These are phyloP conservation scores for Schrenkiella parvula DNA, from an alignment of 345 rosid genomes.

Conservation along the genomic window DNA sequence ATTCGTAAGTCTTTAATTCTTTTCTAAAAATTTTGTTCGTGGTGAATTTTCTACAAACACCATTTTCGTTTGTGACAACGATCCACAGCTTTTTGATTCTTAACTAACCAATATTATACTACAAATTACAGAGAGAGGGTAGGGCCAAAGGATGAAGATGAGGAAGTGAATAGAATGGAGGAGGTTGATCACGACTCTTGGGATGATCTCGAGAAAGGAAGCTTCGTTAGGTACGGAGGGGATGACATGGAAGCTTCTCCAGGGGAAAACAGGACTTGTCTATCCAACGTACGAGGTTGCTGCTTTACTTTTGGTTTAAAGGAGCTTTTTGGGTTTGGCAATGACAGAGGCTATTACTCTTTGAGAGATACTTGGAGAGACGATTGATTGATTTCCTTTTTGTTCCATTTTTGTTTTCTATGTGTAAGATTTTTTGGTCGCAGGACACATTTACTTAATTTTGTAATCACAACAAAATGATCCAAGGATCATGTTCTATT, in stretches of 20 bases:
- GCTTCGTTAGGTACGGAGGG: conserved; percentile 11
- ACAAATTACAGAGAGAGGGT: conserved; percentile 15
- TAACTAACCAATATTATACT: background rate
- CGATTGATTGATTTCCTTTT: background rate
- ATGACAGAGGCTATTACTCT: conserved; percentile 23
- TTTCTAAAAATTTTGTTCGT: background rate
- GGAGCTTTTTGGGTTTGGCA: conserved; percentile 17
- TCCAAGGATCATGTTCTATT: conserved; percentile 15
- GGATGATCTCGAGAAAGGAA: conserved; percentile 34
- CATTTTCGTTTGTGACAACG: background rate
- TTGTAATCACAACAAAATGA: conserved; percentile 27
- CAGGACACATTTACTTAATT: background rate
- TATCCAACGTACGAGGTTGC: conserved; percentile 10
- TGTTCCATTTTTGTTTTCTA: background rate
- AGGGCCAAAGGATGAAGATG: conserved; percentile 22
- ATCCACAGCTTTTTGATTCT: background rate
- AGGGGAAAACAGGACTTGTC: conserved; percentile 15
- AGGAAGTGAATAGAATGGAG: background rate
- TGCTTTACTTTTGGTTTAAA: conserved; percentile 20
- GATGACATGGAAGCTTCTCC: conserved; percentile 10
- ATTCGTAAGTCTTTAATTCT: conserved; percentile 39
- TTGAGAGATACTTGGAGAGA: conserved; percentile 33
- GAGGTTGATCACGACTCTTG: conserved; percentile 20
- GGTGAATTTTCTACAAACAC: background rate
- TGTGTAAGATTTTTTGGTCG: conserved; percentile 10